Conservation (phyloP, 306 rosid species). For the Benincasa hispida region DNA sequence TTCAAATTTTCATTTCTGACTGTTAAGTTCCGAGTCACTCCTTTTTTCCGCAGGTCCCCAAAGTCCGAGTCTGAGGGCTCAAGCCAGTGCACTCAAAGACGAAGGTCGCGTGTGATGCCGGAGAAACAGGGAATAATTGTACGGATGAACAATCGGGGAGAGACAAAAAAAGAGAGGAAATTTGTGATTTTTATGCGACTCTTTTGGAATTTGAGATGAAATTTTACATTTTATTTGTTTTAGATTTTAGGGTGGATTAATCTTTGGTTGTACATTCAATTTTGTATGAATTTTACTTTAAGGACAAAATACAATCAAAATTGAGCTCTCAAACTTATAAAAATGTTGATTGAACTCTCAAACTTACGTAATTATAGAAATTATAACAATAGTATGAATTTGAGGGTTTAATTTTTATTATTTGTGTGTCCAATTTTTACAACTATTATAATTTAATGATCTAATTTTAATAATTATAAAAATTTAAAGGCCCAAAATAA, state of each 20-base stretch:
- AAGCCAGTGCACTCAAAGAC: neutral
- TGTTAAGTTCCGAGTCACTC: neutral
- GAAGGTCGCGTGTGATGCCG: slow-evolving; percentile 14
- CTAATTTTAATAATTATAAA: no score
- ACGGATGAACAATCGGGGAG: neutral
- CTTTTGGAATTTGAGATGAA: neutral
- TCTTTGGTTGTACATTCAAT: neutral
- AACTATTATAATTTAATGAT: no score
- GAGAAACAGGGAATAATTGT: slow-evolving; percentile 5
- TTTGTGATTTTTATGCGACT: neutral
- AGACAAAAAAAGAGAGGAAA: neutral
- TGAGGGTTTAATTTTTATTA: no score
- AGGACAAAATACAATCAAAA: no score
- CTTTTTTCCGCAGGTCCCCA: neutral
- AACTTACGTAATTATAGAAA: no score
- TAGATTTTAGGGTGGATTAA: neutral
- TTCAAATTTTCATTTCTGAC: neutral
- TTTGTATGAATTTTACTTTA: no score
- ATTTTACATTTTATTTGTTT: neutral
- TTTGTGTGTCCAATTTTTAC: no score
- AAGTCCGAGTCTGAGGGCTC: neutral
- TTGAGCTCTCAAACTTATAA: no score
- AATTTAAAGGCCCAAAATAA: no score
- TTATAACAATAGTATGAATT: no score
- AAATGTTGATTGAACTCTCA: no score